Evolutionary conservation across 2,329 filamentous ascomycete genomes (phyloP).

Genomic region (Monilinia laxa): DNA sequence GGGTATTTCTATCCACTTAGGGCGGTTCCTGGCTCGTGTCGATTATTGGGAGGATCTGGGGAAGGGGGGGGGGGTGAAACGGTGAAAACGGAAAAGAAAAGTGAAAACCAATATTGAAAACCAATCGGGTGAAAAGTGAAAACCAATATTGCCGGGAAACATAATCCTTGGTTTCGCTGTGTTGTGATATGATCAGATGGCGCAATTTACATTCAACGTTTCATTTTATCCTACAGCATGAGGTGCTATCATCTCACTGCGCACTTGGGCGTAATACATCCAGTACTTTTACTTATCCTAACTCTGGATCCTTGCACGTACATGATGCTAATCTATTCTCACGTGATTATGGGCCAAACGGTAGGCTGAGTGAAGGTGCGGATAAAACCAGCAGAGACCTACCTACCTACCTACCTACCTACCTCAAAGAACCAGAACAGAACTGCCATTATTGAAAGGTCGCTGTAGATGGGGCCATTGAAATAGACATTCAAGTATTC

Average conservation of each 20-base stretch:
- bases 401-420: too few relatives aligned
- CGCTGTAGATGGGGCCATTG: not conserved
- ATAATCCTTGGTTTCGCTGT: not conserved
- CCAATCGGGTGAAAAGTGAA: too few relatives aligned
- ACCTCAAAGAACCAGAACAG: too few relatives aligned
- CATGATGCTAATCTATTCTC: not conserved
- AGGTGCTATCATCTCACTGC: constrained; percentile 2
- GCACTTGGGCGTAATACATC: constrained; percentile 1
- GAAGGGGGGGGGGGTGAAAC: not conserved
- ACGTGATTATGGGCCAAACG: constrained; percentile 3
- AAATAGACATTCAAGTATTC: not conserved
- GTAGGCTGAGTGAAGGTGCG: not conserved
- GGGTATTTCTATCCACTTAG: constrained; percentile 18
- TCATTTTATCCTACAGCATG: constrained; percentile 5
- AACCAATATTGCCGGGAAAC: not conserved
- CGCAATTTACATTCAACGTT: constrained; percentile 1
- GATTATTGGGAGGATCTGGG: constrained; percentile 12
- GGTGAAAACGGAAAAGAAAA: too few relatives aligned
- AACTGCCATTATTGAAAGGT: not conserved
- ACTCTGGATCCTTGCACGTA: not conserved
- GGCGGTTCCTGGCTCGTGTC: not conserved
- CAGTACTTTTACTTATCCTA: not conserved
- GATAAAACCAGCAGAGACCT: not conserved
- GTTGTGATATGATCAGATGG: constrained; percentile 16
- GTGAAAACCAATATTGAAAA: not conserved